Evolutionary conservation across 306 rosid species (phyloP).

Genomic region (Dryas octopetala): DNA sequence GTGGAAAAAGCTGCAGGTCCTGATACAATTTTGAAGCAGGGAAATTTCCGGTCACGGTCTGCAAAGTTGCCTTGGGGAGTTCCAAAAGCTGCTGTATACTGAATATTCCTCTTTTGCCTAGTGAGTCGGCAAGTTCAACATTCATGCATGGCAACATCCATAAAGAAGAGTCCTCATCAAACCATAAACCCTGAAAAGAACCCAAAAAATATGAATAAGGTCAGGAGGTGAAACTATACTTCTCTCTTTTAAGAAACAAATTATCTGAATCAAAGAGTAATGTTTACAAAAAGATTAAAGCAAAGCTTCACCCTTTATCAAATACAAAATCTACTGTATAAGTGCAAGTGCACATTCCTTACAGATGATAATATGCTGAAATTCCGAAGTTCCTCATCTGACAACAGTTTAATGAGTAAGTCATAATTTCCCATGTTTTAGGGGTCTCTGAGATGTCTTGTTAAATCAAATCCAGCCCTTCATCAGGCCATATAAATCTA

Average conservation of each 20-base stretch:
- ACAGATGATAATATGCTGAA: background rate
- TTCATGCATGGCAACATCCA: conserved; percentile 98
- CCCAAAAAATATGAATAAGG: conserved; percentile 18
- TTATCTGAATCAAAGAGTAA: background rate
- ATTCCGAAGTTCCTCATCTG: background rate
- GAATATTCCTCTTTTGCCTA: conserved; percentile 52
- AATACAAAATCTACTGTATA: background rate
- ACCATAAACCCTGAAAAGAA: conserved; percentile 83
- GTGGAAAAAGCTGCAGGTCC: conserved; percentile 84
- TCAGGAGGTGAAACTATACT: background rate
- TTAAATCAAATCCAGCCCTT: background rate
- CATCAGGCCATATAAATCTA: background rate
- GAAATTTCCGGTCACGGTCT: conserved; percentile 57
- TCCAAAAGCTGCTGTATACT: conserved; percentile 64
- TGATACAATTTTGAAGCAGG: conserved; percentile 73
- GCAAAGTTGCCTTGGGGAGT: conserved; percentile 66
- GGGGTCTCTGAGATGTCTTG: background rate
- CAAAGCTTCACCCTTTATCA: background rate
- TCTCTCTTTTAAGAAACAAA: background rate
- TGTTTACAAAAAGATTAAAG: background rate
- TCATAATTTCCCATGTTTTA: background rate
- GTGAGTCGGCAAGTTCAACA: conserved; percentile 51
- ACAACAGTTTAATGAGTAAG: background rate
- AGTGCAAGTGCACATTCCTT: background rate
- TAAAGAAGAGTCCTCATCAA: conserved; percentile 67